Conservation (phyloP, 208 protist genomes). For the Leishmania martiniquensis region DNA sequence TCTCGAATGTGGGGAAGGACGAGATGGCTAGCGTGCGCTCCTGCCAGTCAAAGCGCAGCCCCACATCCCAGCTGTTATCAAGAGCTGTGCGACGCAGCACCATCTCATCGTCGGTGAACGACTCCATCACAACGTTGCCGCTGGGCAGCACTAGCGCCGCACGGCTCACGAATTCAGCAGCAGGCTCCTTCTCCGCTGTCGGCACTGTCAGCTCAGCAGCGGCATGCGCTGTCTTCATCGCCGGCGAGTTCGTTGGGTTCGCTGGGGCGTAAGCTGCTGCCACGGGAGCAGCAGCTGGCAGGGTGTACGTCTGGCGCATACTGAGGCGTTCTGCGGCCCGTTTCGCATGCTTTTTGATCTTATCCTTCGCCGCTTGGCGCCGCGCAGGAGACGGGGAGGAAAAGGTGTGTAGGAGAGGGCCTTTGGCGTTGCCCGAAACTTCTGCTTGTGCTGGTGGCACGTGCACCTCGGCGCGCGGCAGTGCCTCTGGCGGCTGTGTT, state of each 20-base stretch:
- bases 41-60: constrained; percentile 78
- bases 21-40: constrained; percentile 62
- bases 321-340: constrained; percentile 30
- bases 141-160: constrained; percentile 50
- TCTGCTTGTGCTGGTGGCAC: neutral
- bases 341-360: constrained; percentile 50
- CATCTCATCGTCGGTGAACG: constrained; percentile 71
- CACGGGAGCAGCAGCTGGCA: neutral
- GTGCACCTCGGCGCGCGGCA: neutral
- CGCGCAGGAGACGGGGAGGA: constrained; percentile 14
- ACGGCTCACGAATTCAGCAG: constrained; percentile 23
- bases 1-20: constrained; percentile 53
- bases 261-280: constrained; percentile 5
- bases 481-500: neutral
- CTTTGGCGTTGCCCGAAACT: neutral
- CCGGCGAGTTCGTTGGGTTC: constrained; percentile 25
- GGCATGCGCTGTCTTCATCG: constrained; percentile 31
- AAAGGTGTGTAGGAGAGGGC: neutral
- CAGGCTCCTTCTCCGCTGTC: constrained; percentile 6
- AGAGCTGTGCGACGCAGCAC: constrained; percentile 51
- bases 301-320: neutral
- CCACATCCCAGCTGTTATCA: constrained; percentile 70
- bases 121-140: constrained; percentile 56
- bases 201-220: constrained; percentile 21
- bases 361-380: constrained; percentile 39